These are phyloP conservation scores for Alternaria solani DNA, from an alignment of 2,329 filamentous ascomycete species.

Conservation along the genomic window DNA sequence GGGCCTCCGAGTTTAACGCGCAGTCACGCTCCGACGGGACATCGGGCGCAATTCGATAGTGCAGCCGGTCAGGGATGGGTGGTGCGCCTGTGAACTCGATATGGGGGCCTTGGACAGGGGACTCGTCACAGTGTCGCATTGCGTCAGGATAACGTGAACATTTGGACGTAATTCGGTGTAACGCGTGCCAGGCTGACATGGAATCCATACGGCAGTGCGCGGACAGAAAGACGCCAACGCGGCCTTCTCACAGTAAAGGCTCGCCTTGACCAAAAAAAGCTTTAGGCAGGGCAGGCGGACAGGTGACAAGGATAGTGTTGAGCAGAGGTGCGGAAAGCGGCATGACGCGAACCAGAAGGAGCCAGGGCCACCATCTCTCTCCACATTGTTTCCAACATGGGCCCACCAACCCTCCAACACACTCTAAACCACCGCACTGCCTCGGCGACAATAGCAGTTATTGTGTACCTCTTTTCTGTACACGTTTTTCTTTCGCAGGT, in stretches of 20 bases:
- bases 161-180: neutral
- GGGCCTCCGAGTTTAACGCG: neutral
- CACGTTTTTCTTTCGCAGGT: slow-evolving; percentile 1
- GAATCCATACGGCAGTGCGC: neutral
- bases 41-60: neutral
- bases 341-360: slow-evolving; percentile 12
- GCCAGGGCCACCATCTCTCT: slow-evolving; percentile 19
- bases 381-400: slow-evolving; percentile 16
- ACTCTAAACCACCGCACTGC: slow-evolving; percentile 5
- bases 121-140: neutral
- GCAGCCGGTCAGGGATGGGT: slow-evolving; percentile 2
- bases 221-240: neutral
- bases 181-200: neutral
- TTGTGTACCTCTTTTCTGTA: neutral
- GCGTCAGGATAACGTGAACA: neutral
- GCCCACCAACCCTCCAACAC: slow-evolving; percentile 11
- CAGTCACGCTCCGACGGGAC: neutral
- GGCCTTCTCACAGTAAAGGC: neutral
- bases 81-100: neutral
- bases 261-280: neutral
- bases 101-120: neutral
- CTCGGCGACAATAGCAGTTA: neutral
- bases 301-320: slow-evolving; percentile 9
- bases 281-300: slow-evolving; percentile 11
- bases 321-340: slow-evolving; percentile 7